phyloP scores from a whole-genome alignment of 805 yeast species.

The Maudiozyma barnettii region DNA sequence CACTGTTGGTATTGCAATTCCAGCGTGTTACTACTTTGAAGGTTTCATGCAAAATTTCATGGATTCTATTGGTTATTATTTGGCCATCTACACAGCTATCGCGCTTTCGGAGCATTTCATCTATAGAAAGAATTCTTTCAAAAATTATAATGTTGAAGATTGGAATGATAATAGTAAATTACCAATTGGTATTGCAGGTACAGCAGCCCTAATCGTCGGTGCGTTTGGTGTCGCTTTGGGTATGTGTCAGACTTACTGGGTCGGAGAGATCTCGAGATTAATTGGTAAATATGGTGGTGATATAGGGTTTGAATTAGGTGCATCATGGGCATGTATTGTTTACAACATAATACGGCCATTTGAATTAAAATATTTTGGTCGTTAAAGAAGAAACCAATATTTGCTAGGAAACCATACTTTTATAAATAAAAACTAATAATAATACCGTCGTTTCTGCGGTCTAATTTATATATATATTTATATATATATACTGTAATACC shows the following conservation, averaged over 20 bases:
- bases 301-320: slow-evolving; percentile 74
- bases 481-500: too few relatives aligned
- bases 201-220: slow-evolving; percentile 72
- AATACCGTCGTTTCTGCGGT: too few relatives aligned
- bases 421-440: too few relatives aligned
- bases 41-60: slow-evolving; percentile 75
- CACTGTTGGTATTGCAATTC: slow-evolving; percentile 78
- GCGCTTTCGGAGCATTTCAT: slow-evolving; percentile 71
- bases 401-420: too few relatives aligned
- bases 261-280: slow-evolving; percentile 51
- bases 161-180: slow-evolving; percentile 48
- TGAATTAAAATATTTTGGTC: slow-evolving; percentile 57
- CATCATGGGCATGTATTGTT: slow-evolving; percentile 55
- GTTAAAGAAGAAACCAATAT: too few relatives aligned
- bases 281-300: slow-evolving; percentile 51
- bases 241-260: slow-evolving; percentile 79
- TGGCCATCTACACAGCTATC: slow-evolving; percentile 74
- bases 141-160: slow-evolving; percentile 51
- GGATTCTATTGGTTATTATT: slow-evolving; percentile 86
- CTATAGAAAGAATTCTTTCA: slow-evolving; percentile 50
- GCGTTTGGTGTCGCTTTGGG: slow-evolving; percentile 78
- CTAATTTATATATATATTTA: too few relatives aligned
- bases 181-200: slow-evolving; percentile 73
- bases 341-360: slow-evolving; percentile 53
- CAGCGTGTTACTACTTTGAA: slow-evolving; percentile 70